Base-by-base conservation (phyloP, 495 filamentous ascomycete genomes). In the Penicillium macrosclerotiorum region DNA sequence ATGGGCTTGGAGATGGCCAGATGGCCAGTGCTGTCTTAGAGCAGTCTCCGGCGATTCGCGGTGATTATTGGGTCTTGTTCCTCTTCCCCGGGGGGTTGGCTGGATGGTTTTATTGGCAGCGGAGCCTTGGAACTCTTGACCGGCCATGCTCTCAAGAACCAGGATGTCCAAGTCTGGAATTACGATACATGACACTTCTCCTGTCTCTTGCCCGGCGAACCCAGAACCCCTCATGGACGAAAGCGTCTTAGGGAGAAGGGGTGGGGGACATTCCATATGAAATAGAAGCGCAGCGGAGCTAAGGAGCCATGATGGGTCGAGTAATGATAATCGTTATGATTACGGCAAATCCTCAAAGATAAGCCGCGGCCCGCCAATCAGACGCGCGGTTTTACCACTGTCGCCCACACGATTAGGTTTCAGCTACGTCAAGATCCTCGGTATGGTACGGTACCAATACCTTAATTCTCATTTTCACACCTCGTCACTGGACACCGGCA, bases 401-500 rank as follows among this genome's bases (percentile, higher is more conserved):
- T 49, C 56, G 37, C 49, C 54, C 52, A 59, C 54, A 49, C 63
- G 64, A 71, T 70, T 68, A 72, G 61, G 54, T 68, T 66, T 60
- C 36, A 49, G 43, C 68, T 67, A 72, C 67, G 68, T 70, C 68
- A 70, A 63, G 63, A 57, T 47, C 50, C 44, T 33, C 37, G 26
- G 33, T 45, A 54, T 36, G 2, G 43, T 47, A 42, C 44, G 2
- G 38, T 53, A 48, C 35, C 11, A 20, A 19, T 43, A 47, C 44
- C 25, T 26, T 14, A 18, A 30, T 46, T 24, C 26, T 27, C 27
- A 22, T 5, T 27, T 34, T 3, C 5, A 13, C 8, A 6, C 12
- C 32, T 22, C 9, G 9, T 35, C 5, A 1, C 13, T 20, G n/a
- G n/a, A n/a, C n/a, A n/a, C n/a, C n/a, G n/a, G n/a, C n/a, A n/a